Evolutionary conservation across 2,329 filamentous ascomycete genomes (phyloP), one percentile per base, ranked within the genome.

Genomic region (Venturiaceae sp.): DNA sequence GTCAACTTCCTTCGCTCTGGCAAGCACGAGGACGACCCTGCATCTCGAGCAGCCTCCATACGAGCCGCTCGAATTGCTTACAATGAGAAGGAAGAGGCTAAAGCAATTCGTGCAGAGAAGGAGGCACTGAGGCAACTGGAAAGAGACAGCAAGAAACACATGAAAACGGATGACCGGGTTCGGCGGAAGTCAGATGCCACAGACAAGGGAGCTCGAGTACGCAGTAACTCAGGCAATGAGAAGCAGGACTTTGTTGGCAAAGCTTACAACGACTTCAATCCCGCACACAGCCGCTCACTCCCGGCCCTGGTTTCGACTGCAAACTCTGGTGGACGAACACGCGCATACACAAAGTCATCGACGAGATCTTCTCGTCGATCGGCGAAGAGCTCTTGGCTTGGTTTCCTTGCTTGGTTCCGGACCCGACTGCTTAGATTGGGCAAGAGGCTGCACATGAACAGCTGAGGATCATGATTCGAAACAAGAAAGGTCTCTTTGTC

Each of bases 51-150:
- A 44, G 80, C 81, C 19, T 77, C 77, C 3, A 80, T 84, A 9
- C 77, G 79, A 58, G 80, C 78, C 47, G 77, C 80, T 5, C 76
- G 82, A 6, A 72, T 77, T 55, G 81, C 81, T 33, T 84, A 83
- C 65, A 75, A 80, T 60, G 80, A 83, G 62, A 81, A 81, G 63
- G 80, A 84, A 68, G 79, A 77, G 3, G 79, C 76, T 36, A 84
- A 83, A 63, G 76, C 76, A 58, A 75, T 73, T 54, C 81, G 80
- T 63, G 70, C 76, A 50, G 78, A 83, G 64, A 75, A 79, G 64
- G 80, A 81, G 58, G 76, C 73, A 52, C 66, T 72, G 59, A 80
- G 71, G 71, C 74, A 74, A 52, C 67, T 68, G 32, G 60, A 79
- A 71, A 66, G 74, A 66, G 68, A 78, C 32, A 53, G 46, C 28